Percentiles rank a stretch among this genome's conserved stretches.
Evolutionary conservation across 108 stramenopile species (phyloP).

Genomic region (Cyclotella atomus): DNA sequence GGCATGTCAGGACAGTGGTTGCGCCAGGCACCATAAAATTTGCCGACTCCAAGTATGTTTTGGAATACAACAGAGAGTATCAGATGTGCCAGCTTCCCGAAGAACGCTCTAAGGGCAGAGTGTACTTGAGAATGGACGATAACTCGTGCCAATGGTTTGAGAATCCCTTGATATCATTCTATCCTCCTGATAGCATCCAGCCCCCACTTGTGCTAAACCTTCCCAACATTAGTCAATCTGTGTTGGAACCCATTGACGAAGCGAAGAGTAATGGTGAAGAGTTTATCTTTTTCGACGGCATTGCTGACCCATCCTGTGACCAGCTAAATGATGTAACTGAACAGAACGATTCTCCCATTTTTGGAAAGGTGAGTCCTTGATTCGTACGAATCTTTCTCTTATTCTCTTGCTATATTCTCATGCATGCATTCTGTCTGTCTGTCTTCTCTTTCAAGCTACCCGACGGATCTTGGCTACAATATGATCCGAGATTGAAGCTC

Average conservation of each 20-base stretch:
- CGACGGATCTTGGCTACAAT: slow-evolving; percentile 43
- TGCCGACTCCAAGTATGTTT: slow-evolving; percentile 8
- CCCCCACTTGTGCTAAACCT: slow-evolving; percentile 36
- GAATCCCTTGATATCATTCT: slow-evolving; percentile 41
- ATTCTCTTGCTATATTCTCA: too few species aligned
- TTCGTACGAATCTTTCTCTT: neutral
- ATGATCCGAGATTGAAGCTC: slow-evolving; percentile 30
- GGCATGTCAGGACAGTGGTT: slow-evolving; percentile 45
- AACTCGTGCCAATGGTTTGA: slow-evolving; percentile 28
- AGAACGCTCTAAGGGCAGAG: slow-evolving; percentile 17
- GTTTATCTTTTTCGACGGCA: slow-evolving; percentile 24
- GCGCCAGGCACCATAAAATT: slow-evolving; percentile 5
- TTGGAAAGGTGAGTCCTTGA: slow-evolving; percentile 15
- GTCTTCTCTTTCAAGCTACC: slow-evolving; percentile 5
- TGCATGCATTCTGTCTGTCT: neutral
- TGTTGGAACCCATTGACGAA: slow-evolving; percentile 37
- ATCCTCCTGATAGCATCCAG: slow-evolving; percentile 18
- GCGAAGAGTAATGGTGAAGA: slow-evolving; percentile 28
- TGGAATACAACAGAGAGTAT: slow-evolving; percentile 51
- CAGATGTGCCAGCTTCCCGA: slow-evolving; percentile 33
- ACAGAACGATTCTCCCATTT: slow-evolving; percentile 29
- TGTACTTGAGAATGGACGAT: slow-evolving; percentile 29
- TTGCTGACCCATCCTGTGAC: slow-evolving; percentile 36
- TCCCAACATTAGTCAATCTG: slow-evolving; percentile 22
- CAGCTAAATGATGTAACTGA: slow-evolving; percentile 47